A percentile compares a stretch with the other conserved stretches of the same genome.
Evolutionary conservation across 768 basidiomycete genomes (phyloP).

Genomic region (Boletellus ananiceps): DNA sequence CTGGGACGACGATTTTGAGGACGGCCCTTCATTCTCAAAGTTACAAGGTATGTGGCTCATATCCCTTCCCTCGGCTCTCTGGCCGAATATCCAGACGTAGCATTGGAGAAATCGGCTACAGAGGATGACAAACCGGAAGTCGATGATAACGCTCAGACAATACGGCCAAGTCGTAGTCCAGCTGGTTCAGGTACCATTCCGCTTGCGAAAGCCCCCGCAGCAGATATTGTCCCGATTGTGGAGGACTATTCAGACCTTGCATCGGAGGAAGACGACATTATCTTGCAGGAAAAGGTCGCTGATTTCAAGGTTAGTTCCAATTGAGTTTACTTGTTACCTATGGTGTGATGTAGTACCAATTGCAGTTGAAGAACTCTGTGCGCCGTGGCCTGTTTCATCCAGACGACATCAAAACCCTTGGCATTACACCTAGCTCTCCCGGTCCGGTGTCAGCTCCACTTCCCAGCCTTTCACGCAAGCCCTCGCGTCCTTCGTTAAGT

Average conservation of each 20-base stretch:
- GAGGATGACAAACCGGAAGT: constrained; percentile 53
- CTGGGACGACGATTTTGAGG: constrained; percentile 99
- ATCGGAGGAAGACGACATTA: constrained; percentile 68
- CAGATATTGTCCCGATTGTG: constrained; percentile 61
- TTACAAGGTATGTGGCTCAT: constrained; percentile 47
- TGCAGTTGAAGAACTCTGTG: constrained; percentile 63
- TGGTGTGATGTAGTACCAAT: not conserved
- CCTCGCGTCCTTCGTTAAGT: constrained; percentile 51
- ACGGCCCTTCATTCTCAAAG: constrained; percentile 84
- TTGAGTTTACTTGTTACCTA: not conserved
- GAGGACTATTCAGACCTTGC: constrained; percentile 93
- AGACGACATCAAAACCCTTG: constrained; percentile 80
- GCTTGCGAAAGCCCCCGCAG: constrained; percentile 57
- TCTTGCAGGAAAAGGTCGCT: constrained; percentile 72
- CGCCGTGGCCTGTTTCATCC: constrained; percentile 83
- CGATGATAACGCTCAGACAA: constrained; percentile 79
- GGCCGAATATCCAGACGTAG: constrained; percentile 29
- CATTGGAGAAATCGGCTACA: constrained; percentile 54
- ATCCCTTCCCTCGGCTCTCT: not conserved
- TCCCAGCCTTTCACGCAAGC: constrained; percentile 47
- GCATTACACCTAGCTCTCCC: constrained; percentile 45
- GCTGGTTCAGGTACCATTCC: constrained; percentile 45
- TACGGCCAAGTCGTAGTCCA: constrained; percentile 72
- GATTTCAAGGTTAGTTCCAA: constrained; percentile 64
- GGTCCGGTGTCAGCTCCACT: constrained; percentile 68